Conservation (phyloP, 306 rosid species). For the Medicago ruthenica region DNA sequence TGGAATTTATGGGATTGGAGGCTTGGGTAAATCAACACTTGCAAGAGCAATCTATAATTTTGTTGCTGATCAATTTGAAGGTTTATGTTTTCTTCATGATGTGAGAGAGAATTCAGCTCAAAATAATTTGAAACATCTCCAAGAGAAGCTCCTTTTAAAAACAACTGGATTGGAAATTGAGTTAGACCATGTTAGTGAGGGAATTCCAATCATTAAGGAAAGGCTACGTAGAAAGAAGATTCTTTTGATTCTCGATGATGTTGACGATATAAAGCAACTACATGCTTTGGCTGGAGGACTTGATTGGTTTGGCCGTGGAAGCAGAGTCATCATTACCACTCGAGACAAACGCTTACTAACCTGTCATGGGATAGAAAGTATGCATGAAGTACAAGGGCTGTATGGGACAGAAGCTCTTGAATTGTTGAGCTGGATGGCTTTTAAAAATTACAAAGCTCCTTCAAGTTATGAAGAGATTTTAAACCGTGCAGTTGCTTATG, state of each 20-base stretch:
- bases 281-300: not conserved
- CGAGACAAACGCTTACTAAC: not conserved
- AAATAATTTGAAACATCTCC: not conserved
- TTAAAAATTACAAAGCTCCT: not conserved
- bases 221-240: not conserved
- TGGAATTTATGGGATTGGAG: not conserved
- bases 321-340: conserved; percentile 9
- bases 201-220: conserved; percentile 11
- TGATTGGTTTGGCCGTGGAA: conserved; percentile 1
- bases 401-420: not conserved
- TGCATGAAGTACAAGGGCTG: not conserved
- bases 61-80: not conserved
- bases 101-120: not conserved
- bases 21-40: not conserved
- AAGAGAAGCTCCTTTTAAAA: not conserved
- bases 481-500: not conserved
- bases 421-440: not conserved
- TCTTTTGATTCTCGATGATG: not conserved
- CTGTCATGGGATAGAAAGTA: not conserved
- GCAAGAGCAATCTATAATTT: not conserved
- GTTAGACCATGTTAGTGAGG: not conserved
- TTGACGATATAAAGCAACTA: not conserved
- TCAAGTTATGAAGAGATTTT: not conserved
- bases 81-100: not conserved
- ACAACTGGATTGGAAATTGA: not conserved